A percentile compares a stretch with the other conserved stretches of the same genome.
phyloP scores from a whole-genome alignment of 2,329 filamentous ascomycete species.

The Daldinia sp. region DNA sequence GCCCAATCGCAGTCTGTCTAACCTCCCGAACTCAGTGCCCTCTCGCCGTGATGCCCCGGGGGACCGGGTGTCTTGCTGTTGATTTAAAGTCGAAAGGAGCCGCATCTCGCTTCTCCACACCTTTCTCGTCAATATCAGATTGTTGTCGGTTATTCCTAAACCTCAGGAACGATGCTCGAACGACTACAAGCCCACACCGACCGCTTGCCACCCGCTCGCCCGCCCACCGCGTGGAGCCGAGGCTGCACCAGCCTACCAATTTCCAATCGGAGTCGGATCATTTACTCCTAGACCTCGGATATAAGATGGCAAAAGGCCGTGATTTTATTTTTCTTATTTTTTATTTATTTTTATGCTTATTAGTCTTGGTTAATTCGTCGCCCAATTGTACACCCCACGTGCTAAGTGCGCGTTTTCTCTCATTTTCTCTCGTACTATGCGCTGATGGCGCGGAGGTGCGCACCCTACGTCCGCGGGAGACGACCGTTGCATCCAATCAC shows the following conservation, averaged over 20 bases:
- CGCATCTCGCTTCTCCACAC: constrained; percentile 45
- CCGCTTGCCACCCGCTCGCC: constrained; percentile 8
- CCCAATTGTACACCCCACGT: constrained; percentile 45
- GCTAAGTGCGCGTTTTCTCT: constrained; percentile 33
- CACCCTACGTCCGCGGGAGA: constrained; percentile 30
- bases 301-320: constrained; percentile 27
- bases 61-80: constrained; percentile 43
- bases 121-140: constrained; percentile 38
- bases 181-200: neutral
- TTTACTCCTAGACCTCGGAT: constrained; percentile 22
- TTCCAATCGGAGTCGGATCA: constrained; percentile 19
- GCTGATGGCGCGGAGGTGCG: constrained; percentile 32
- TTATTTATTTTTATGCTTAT: constrained; percentile 22
- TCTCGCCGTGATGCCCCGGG: constrained; percentile 37
- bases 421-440: constrained; percentile 30
- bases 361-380: constrained; percentile 31
- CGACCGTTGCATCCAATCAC: constrained; percentile 29
- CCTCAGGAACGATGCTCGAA: constrained; percentile 25
- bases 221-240: constrained; percentile 20
- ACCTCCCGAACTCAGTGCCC: constrained; percentile 28
- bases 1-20: constrained; percentile 40
- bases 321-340: too few species aligned
- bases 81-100: constrained; percentile 45
- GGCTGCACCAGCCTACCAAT: constrained; percentile 10
- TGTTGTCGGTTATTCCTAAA: constrained; percentile 34